Conservation (phyloP, 345 rosid species). For the Dovyalis caffra region DNA sequence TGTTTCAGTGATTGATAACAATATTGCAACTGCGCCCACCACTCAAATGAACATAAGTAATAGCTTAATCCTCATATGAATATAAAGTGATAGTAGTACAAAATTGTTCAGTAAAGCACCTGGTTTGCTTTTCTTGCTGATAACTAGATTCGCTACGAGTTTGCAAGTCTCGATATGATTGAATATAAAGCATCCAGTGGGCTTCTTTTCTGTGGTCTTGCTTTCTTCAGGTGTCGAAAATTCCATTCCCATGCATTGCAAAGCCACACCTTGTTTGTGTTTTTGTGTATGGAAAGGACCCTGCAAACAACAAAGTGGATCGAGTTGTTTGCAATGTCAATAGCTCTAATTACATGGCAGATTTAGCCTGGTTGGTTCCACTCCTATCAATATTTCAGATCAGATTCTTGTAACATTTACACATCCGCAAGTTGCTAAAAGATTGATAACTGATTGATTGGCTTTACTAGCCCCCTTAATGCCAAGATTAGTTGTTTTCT, state of each 20-base stretch:
- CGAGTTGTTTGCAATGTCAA: not conserved
- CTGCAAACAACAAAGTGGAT: too few relatives aligned
- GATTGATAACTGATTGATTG: constrained; percentile 1
- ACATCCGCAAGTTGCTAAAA: not conserved
- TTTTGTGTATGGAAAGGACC: not conserved
- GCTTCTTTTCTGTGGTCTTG: not conserved
- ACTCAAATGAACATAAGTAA: not conserved
- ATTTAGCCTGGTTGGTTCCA: not conserved
- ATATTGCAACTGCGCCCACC: not conserved
- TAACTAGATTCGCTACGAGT: not conserved
- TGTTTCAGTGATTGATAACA: not conserved
- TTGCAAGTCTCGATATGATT: not conserved
- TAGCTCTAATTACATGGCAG: not conserved
- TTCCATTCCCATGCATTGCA: not conserved
- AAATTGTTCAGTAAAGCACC: not conserved
- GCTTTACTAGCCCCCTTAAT: not conserved
- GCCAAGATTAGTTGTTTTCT: not conserved
- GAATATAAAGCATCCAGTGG: not conserved
- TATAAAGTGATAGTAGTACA: not conserved
- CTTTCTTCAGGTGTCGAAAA: not conserved
- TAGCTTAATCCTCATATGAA: not conserved
- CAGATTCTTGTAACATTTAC: not conserved
- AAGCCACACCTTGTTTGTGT: not conserved
- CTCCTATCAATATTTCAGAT: not conserved
- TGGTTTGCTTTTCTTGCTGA: too few relatives aligned